Conservation (phyloP, 129 eudicot species). For the Flaveria brownii region DNA sequence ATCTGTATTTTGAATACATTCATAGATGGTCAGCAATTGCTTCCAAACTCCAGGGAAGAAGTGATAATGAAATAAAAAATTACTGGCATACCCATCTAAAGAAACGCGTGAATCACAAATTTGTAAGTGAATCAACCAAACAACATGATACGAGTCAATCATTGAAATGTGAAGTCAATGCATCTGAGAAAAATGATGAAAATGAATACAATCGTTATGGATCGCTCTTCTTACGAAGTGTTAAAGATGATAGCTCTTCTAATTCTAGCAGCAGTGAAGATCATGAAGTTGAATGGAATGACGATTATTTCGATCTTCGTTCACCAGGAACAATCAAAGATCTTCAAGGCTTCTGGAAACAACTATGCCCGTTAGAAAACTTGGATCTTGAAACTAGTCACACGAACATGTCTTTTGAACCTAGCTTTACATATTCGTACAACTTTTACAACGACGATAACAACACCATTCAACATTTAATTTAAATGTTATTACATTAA, state of each 20-base stretch:
- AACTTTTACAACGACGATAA: neutral
- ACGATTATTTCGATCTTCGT: neutral
- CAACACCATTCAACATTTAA: neutral
- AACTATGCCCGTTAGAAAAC: conserved; percentile 21
- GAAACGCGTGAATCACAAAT: conserved; percentile 13
- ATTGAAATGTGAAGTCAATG: neutral
- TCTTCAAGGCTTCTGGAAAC: conserved; percentile 20
- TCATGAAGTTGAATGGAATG: neutral
- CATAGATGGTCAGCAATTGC: conserved; percentile 51
- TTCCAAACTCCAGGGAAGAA: conserved; percentile 42
- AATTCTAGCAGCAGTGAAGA: neutral
- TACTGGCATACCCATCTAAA: conserved; percentile 45
- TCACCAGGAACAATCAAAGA: conserved; percentile 18
- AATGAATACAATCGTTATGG: neutral
- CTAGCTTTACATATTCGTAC: conserved; percentile 16
- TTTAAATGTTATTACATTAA: neutral
- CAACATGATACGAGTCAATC: neutral
- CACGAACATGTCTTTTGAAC: neutral
- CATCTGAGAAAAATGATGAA: neutral
- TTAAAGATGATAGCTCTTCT: neutral
- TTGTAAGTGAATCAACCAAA: neutral
- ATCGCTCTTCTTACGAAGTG: neutral
- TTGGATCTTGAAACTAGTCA: neutral
- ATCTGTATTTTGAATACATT: neutral
- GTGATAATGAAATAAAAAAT: conserved; percentile 45